Base-by-base conservation (phyloP, 345 rosid genomes). In the Gossypioides kirkii region DNA sequence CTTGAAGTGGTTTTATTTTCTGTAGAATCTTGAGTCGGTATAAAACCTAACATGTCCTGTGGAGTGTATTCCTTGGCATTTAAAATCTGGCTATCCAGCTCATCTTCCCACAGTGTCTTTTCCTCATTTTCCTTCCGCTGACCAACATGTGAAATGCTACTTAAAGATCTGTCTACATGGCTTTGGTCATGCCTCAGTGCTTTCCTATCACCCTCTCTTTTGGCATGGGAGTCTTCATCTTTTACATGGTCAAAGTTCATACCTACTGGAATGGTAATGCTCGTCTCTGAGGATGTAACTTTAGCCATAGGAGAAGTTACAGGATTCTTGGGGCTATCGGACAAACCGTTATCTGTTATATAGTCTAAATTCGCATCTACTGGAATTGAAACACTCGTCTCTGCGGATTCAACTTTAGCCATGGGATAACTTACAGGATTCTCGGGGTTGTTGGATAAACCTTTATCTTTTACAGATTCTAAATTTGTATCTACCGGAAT, bases 1-100 rank as follows among this genome's bases (percentile, higher is more conserved):
- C 91, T 85, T 69, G 87, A 82, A 54, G 81, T 78, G 74, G 76
- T 77, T 78, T 86, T 87, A 79, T 78, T 89, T 75, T 72, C 69
- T 8, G 73, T 81, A 69, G 80, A 80, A n/a, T 78, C 87, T 41
- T 81, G 84, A 20, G 85, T 78, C 69, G 83, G 80, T 49, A 68
- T 71, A 18, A 73, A 72, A 32, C 23, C 65, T 22, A 80, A 46
- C 18, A 78, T 81, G 68, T 84, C 82, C 72, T 81, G 85, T 8
- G 74, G 73, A 77, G 76, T 70, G 64, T 79, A 81, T 76, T 83
- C 81, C 78, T 82, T 78, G 7, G 64, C 45, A 70, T 68, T 49
- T 2, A 67, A 28, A n/a, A 77, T 58, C 23, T 71, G 77, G 55
- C 65, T 49, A 14, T 72, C 82, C 16, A 49, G 76, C 66, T 80